Conservation (phyloP, 2,329 filamentous ascomycete species). For the Exophiala xenobiotica region DNA sequence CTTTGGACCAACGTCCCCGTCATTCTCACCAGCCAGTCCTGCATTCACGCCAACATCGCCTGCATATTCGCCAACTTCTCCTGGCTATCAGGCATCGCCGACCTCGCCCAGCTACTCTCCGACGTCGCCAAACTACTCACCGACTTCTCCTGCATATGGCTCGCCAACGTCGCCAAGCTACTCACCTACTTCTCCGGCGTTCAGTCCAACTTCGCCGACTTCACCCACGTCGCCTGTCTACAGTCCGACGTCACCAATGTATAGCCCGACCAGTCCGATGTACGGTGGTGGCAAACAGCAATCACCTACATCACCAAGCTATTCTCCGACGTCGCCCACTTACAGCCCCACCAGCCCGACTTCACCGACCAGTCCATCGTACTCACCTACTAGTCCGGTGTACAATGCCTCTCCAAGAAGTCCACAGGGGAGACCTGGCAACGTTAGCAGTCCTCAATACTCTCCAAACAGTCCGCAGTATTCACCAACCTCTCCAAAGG, state of each 20-base stretch:
- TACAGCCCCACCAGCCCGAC: constrained; percentile 62
- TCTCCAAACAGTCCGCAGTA: constrained; percentile 53
- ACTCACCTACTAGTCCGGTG: constrained; percentile 52
- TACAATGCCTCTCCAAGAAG: constrained; percentile 43
- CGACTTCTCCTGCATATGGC: constrained; percentile 51
- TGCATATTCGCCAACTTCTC: constrained; percentile 64
- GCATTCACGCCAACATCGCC: constrained; percentile 71
- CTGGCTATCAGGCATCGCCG: constrained; percentile 64
- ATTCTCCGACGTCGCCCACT: constrained; percentile 59
- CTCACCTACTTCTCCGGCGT: constrained; percentile 65
- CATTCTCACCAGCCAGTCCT: constrained; percentile 56
- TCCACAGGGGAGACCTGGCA: constrained; percentile 42
- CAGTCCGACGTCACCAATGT: constrained; percentile 60
- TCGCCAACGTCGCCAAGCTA: constrained; percentile 49
- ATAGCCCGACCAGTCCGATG: constrained; percentile 57
- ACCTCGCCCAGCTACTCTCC: constrained; percentile 68
- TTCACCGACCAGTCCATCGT: constrained; percentile 54
- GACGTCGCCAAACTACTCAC: constrained; percentile 59
- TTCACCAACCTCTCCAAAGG: constrained; percentile 35
- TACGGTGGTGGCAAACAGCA: constrained; percentile 37
- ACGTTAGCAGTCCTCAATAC: constrained; percentile 53
- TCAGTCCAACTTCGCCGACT: constrained; percentile 60
- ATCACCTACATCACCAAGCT: constrained; percentile 56
- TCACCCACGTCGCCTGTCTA: constrained; percentile 73
- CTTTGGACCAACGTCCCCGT: constrained; percentile 52